phyloP scores from a whole-genome alignment of 1,284 basidiomycete species.

The Trichosporon coremiiforme region DNA sequence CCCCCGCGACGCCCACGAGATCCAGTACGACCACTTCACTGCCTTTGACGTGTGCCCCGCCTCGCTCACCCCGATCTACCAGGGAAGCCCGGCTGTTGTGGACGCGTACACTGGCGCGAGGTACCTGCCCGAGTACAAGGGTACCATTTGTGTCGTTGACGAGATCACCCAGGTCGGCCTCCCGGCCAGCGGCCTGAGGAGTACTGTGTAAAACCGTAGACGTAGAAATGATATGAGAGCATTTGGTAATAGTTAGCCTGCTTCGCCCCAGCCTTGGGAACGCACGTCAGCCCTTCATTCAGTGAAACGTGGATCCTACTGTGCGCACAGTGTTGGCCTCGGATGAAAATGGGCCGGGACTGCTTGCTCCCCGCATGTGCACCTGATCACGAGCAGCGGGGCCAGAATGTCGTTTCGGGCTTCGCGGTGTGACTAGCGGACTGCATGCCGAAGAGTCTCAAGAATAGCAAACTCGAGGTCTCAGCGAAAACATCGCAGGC shows the following conservation, averaged over 20 bases:
- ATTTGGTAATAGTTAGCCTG: slow-evolving; percentile 9
- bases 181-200: slow-evolving; percentile 53
- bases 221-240: slow-evolving; percentile 20
- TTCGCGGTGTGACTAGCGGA: neutral
- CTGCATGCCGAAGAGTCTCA: neutral
- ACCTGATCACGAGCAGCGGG: neutral
- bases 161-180: slow-evolving; percentile 54
- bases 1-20: slow-evolving; percentile 88
- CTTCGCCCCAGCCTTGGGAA: too few relatives aligned
- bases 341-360: neutral
- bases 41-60: slow-evolving; percentile 93
- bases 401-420: neutral
- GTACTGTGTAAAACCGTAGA: slow-evolving; percentile 21
- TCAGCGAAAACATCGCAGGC: too few relatives aligned
- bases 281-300: neutral
- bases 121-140: slow-evolving; percentile 86
- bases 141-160: slow-evolving; percentile 61
- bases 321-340: neutral
- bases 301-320: neutral
- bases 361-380: neutral
- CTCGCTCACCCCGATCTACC: slow-evolving; percentile 91
- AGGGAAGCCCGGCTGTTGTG: slow-evolving; percentile 74
- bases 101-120: slow-evolving; percentile 93
- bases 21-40: slow-evolving; percentile 92
- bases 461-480: neutral